These are phyloP conservation scores for Styphnolobium japonicum DNA, from an alignment of 306 rosid species.

Conservation along the genomic window DNA sequence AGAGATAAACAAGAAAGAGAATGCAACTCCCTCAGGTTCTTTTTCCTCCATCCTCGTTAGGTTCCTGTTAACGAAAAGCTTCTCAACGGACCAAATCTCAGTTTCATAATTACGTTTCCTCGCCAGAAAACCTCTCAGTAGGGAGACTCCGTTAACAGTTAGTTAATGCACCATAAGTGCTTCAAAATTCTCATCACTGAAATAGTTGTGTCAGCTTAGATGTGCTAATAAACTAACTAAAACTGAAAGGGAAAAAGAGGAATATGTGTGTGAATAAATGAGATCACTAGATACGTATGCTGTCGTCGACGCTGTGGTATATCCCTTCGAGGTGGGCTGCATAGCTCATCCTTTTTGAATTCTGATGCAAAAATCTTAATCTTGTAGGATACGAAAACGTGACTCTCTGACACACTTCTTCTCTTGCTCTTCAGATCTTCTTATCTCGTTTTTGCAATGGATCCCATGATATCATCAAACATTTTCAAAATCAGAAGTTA, in stretches of 20 bases:
- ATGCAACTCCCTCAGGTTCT: neutral
- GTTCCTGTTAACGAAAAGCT: neutral
- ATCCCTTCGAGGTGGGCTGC: slow-evolving; percentile 39
- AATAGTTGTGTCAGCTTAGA: slow-evolving; percentile 33
- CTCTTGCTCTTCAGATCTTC: slow-evolving; percentile 6
- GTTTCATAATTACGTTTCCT: neutral
- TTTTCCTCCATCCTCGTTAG: neutral
- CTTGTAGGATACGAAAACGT: slow-evolving; percentile 68
- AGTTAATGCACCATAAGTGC: neutral
- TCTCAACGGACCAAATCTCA: slow-evolving; percentile 11
- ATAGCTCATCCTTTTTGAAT: slow-evolving; percentile 35
- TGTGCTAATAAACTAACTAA: neutral
- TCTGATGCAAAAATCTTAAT: slow-evolving; percentile 44
- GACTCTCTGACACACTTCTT: slow-evolving; percentile 39
- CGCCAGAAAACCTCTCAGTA: neutral
- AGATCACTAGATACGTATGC: slow-evolving; percentile 22
- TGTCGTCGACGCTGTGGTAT: slow-evolving; percentile 11
- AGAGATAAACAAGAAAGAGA: neutral
- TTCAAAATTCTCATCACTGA: slow-evolving; percentile 16
- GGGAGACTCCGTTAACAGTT: neutral
- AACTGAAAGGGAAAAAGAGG: neutral
- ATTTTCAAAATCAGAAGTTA: neutral
- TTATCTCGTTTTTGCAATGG: slow-evolving; percentile 26
- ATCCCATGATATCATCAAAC: slow-evolving; percentile 20
- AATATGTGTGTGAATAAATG: slow-evolving; percentile 2